Base-by-base conservation (phyloP, 352 stramenopile species). In the Thraustochytrium striatum region DNA sequence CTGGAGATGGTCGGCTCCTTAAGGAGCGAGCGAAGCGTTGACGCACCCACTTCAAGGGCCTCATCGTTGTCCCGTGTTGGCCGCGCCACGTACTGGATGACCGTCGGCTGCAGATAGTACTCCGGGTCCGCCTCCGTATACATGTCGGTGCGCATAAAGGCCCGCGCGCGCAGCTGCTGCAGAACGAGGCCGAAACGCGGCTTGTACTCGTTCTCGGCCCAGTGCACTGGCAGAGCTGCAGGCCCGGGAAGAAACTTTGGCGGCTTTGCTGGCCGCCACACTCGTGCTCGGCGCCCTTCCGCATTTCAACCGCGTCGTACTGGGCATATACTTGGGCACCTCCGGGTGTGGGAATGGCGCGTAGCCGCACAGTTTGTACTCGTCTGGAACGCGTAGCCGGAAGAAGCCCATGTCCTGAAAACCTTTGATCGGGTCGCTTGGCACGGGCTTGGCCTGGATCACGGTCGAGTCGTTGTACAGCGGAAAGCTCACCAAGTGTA, bases 321-420 rank as follows among this genome's bases (percentile, higher is more conserved):
- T 38, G 44, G 65, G 65, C 30, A 75, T 0, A n/a, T 62, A 75
- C 25, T 75, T 39, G 16, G 52, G 41, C 44, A 75, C 16, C 16
- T 35, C 7, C 13, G 65, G 65, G 39, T 62, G 68, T 7, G 11
- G 19, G 39, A 75, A 75, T 0, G 19, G 25, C 30, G 43, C 44
- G 39, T 75, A 75, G 16, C 65, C 65, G 50, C 65, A 75, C 44
- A 91, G 73, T 41, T 91, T 85, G 47, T 87, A 87, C 73, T 92
- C 88, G 25, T 91, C 84, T 9, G 84, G 87, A 65, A 89, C 85
- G 32, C 85, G 85, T 28, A 94, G 79, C 16, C 85, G 82, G 70
- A 93, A 87, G 72, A 90, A 89, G 13, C 81, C 72, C 21, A 92
- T 87, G 32, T 88, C 75, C 55, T 91, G 84, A 28, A 86, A 86